Evolutionary conservation across 2,329 filamentous ascomycete species (phyloP), one percentile per base, ranked within the genome.

Genomic region (Xylariaceae sp.): DNA sequence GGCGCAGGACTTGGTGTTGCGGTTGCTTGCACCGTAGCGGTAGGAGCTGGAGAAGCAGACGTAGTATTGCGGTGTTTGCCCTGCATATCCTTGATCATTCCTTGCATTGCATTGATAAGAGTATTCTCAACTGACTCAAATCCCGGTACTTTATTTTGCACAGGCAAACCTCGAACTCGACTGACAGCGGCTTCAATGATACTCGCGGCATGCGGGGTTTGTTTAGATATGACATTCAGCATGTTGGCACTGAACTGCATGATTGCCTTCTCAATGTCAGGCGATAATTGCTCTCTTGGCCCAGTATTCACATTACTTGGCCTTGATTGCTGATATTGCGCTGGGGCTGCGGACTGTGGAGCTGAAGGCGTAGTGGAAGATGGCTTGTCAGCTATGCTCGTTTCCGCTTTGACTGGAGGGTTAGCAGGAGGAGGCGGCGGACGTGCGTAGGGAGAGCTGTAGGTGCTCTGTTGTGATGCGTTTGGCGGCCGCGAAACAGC

Each of bases 381-480:
- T 45, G 64, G 67, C 13, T 58, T 26, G 16, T 53, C 67, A 10
- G 53, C 24, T 8, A 47, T 30, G 24, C 47, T 47, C 13, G 46
- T 51, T 32, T 67, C 66, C 16, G 60, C 32, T 48, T 69, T 68
- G 51, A 62, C 47, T 4, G 60, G 57, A 13, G 60, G 48, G 37
- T 61, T 67, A 13, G 60, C 27, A 24, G 67, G 57, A 11, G 67
- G 57, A 11, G 66, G 63, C 8, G 67, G 60, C 13, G 67, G 67
- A 48, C 67, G 64, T 9, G 67, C 66, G 41, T 70, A 70, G 18
- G 66, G 67, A 23, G 67, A 69, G 40, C 61, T 69, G 52, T 69
- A 70, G 1, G 67, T 67, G 47, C 63, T 65, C 53, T 67, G 66
- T 33, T 69, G 67, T n/a, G 59, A 29, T 15, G 54, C 55, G 24